A percentile compares a stretch with the other conserved stretches of the same genome.
These are phyloP conservation scores for Trypanosoma congolense DNA, from an alignment of 208 protist genomes.

Conservation along the genomic window DNA sequence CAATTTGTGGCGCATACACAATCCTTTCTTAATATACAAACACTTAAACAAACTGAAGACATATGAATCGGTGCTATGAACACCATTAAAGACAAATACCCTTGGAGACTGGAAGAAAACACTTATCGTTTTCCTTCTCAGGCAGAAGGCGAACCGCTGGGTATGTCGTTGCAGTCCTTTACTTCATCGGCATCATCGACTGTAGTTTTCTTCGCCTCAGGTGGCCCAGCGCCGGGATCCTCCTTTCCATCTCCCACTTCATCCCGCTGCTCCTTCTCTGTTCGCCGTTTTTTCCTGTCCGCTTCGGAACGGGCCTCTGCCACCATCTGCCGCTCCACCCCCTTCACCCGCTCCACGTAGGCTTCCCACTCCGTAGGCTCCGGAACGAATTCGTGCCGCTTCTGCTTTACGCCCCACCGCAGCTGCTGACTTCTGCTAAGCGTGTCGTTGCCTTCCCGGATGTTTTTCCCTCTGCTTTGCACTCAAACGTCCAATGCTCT, in stretches of 20 bases:
- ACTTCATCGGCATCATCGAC: too few species aligned
- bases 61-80: too few species aligned
- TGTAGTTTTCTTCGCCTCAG: neutral
- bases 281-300: conserved; percentile 4
- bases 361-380: conserved; percentile 57
- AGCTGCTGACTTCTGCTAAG: conserved; percentile 76
- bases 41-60: too few species aligned
- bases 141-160: too few species aligned
- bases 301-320: conserved; percentile 14
- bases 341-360: conserved; percentile 28
- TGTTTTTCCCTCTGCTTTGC: conserved; percentile 16
- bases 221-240: conserved; percentile 1
- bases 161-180: too few species aligned
- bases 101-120: too few species aligned
- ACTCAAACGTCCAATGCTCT: conserved; percentile 83
- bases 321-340: conserved; percentile 19
- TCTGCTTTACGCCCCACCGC: conserved; percentile 64
- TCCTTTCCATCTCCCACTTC: neutral
- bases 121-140: too few species aligned
- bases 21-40: too few species aligned
- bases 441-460: conserved; percentile 36
- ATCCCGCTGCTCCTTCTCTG: neutral
- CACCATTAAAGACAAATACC: too few species aligned
- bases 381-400: conserved; percentile 54
- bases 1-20: too few species aligned